Evolutionary conservation across 2,329 filamentous ascomycete genomes (phyloP).

Genomic region (Fusarium floridanum): DNA sequence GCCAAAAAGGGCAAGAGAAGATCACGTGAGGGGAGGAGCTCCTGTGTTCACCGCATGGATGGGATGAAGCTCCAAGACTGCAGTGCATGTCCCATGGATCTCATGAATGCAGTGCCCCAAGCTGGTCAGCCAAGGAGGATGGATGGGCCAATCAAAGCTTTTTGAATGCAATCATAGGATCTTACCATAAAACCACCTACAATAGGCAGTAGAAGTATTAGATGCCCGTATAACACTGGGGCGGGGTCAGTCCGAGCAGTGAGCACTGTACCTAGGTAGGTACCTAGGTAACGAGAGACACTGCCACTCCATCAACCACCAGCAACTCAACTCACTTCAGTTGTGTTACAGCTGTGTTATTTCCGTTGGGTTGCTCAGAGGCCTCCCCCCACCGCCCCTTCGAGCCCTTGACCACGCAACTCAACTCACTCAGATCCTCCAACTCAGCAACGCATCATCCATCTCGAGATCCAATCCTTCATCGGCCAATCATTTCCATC

Average conservation of each 20-base stretch:
- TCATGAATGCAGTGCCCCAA: neutral
- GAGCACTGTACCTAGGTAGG: neutral
- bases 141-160: neutral
- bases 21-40: neutral
- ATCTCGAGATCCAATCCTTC: neutral
- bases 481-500: constrained; percentile 26
- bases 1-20: neutral
- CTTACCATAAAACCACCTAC: neutral
- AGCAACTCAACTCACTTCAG: neutral
- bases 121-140: neutral
- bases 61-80: neutral
- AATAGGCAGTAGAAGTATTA: neutral
- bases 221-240: neutral
- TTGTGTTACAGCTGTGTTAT: too few species aligned
- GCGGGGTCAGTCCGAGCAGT: neutral
- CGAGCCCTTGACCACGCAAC: too few species aligned
- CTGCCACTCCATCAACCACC: neutral
- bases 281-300: neutral
- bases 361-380: too few species aligned
- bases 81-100: too few species aligned
- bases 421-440: neutral
- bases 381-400: too few species aligned
- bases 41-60: neutral
- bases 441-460: constrained; percentile 25
- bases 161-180: neutral